phyloP scores from a whole-genome alignment of 139 green algal genomes.

The Micractinium conductrix region DNA sequence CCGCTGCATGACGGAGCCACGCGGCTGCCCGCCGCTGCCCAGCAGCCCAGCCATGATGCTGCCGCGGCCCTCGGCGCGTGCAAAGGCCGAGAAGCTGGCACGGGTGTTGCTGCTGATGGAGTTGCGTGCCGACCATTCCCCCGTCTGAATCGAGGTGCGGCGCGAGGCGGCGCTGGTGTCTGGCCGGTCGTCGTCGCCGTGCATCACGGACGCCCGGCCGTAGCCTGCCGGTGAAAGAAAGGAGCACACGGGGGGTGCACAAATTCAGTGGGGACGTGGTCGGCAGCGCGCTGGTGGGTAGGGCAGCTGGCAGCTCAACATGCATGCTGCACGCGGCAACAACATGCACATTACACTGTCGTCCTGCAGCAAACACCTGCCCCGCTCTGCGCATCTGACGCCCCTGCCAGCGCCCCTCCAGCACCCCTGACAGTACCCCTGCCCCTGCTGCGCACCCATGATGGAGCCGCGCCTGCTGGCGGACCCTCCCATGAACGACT shows the following conservation, averaged over 20 bases:
- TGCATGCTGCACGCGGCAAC: no score
- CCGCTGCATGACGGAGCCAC: not conserved
- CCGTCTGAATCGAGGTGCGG: conserved; percentile 7
- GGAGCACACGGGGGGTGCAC: no score
- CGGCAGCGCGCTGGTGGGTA: no score
- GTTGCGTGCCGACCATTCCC: not conserved
- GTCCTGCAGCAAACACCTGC: no score
- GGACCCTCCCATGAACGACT: no score
- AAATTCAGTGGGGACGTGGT: no score
- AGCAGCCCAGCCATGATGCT: conserved; percentile 1
- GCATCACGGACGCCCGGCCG: not conserved
- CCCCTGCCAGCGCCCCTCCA: no score
- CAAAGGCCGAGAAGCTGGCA: conserved; percentile 12
- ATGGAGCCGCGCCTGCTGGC: not conserved
- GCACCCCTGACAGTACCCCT: no score
- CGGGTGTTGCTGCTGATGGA: not conserved
- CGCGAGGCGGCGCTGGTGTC: not conserved
- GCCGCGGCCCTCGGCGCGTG: not conserved
- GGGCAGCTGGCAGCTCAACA: no score
- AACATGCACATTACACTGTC: no score
- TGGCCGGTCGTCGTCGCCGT: not conserved
- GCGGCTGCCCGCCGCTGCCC: not conserved
- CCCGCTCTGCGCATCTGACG: not conserved
- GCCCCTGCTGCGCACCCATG: not conserved
- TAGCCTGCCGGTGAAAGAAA: not conserved